Percentiles rank a stretch among this genome's conserved stretches.
phyloP scores from a whole-genome alignment of 2,329 filamentous ascomycete genomes.

The Phyllosticta citribraziliensis region DNA sequence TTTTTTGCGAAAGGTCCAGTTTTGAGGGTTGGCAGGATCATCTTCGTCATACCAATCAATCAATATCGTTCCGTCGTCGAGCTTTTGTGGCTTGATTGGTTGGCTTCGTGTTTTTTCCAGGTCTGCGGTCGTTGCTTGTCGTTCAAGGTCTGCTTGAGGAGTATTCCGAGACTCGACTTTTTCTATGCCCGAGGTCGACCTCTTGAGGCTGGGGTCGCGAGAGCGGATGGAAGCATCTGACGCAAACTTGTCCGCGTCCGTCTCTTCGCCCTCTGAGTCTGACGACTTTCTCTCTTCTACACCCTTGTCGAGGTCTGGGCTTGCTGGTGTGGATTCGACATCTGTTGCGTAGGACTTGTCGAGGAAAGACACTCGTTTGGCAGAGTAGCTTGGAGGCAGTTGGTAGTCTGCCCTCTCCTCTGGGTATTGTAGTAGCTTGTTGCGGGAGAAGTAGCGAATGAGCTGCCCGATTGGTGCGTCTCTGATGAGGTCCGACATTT shows the following conservation, averaged over 20 bases:
- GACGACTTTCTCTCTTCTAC: conserved; percentile 20
- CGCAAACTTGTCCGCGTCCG: neutral
- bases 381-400: conserved; percentile 35
- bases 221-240: neutral
- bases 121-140: conserved; percentile 22
- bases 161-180: conserved; percentile 27
- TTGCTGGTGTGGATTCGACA: conserved; percentile 3
- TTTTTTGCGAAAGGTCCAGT: conserved; percentile 11
- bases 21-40: conserved; percentile 17
- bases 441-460: conserved; percentile 44
- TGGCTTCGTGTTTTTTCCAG: conserved; percentile 26
- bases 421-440: conserved; percentile 47
- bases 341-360: conserved; percentile 1
- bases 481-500: conserved; percentile 37
- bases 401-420: conserved; percentile 49
- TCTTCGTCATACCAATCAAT: conserved; percentile 37
- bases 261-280: conserved; percentile 13
- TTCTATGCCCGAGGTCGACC: conserved; percentile 25
- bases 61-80: conserved; percentile 28
- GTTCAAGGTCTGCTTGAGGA: conserved; percentile 31
- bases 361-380: conserved; percentile 12
- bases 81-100: conserved; percentile 25
- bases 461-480: conserved; percentile 51
- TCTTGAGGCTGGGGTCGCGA: conserved; percentile 6
- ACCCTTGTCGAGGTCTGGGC: neutral